Base-by-base conservation (phyloP, 73 alveolate genomes). In the Urostyla sp. region DNA sequence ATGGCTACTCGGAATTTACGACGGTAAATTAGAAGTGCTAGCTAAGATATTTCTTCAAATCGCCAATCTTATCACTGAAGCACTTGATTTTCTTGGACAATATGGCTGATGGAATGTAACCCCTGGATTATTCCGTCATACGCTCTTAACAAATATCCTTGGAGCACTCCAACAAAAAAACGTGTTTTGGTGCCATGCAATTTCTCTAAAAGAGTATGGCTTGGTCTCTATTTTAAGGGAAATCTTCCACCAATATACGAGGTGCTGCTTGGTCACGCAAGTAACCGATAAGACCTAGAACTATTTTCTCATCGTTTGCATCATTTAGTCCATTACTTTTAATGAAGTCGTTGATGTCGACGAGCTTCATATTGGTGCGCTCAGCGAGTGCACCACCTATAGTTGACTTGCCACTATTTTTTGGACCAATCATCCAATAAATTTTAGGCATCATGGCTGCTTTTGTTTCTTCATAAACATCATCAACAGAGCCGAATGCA, bases 341-440 rank as follows among this genome's bases (percentile, higher is more conserved):
- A 23, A 88, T 73, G 60, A 91, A 86, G 58, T 80, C 72, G 30
- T 86, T 86, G 51, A 91, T 84, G 67, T 91, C 87, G 36, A 94
- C 66, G 38, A 63, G 36, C 16, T 49, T 66, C 80, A 94, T 79
- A 51, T 92, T 90, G 26, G 93, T 90, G 63, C 88, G 82, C 69
- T 80, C 92, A 48, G 94, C 87, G 44, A 94, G 61, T 15, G 77
- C 72, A 45, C 66, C 40, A 38, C 96, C 92, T 30, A 94, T 26
- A 48, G 92, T 84, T 18, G 94, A 78, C 67, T 94, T 94, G 21
- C 98, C 98, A 1, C 95, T 60, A 34, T 87, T 89, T 82, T 90
- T 92, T 66, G 94, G 94, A 5, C 98, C 98, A 49, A 94, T 80
- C 34, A 94, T 52, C 35, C 83, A 84, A 87, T 80, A 91, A 46